Evolutionary conservation across 2,329 filamentous ascomycete genomes (phyloP).

Genomic region (Xylariomycetidae sp.): DNA sequence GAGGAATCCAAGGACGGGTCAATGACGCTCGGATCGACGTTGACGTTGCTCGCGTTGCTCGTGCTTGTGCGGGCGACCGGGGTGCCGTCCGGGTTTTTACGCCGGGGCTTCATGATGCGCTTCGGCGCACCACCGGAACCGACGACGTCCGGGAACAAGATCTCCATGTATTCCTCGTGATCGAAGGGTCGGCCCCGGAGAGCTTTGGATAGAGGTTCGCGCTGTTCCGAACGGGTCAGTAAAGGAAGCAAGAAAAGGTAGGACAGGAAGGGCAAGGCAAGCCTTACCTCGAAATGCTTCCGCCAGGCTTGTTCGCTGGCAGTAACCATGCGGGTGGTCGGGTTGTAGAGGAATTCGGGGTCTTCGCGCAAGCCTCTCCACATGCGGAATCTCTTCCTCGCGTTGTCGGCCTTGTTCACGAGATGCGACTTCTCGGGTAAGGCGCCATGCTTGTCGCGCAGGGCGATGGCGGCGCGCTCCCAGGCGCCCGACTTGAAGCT

Average conservation of each 20-base stretch:
- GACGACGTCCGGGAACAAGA: constrained; percentile 54
- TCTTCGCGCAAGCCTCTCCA: constrained; percentile 55
- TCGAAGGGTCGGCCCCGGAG: constrained; percentile 53
- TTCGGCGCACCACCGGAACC: constrained; percentile 55
- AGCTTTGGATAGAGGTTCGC: constrained; percentile 52
- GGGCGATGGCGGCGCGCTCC: constrained; percentile 49
- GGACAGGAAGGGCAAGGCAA: constrained; percentile 7
- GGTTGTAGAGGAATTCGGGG: constrained; percentile 50
- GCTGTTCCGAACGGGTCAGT: constrained; percentile 30
- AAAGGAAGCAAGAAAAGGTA: background rate
- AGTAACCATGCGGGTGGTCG: constrained; percentile 42
- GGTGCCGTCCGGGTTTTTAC: constrained; percentile 40
- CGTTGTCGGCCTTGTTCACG: constrained; percentile 60
- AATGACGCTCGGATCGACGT: constrained; percentile 39
- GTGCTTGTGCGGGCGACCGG: too few species aligned
- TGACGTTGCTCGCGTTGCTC: constrained; percentile 41
- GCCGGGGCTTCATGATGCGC: constrained; percentile 49
- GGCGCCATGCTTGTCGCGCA: constrained; percentile 49
- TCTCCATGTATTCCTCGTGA: constrained; percentile 55
- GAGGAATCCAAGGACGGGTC: constrained; percentile 19
- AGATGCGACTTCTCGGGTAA: constrained; percentile 56
- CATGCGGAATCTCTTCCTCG: constrained; percentile 55
- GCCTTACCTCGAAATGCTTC: constrained; percentile 51
- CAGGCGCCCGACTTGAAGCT: constrained; percentile 58
- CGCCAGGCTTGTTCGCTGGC: constrained; percentile 53